Percentiles rank a stretch among this genome's conserved stretches.
These are phyloP conservation scores for Chlamydomonas schloesseri DNA, from an alignment of 139 green algal genomes.

Conservation along the genomic window DNA sequence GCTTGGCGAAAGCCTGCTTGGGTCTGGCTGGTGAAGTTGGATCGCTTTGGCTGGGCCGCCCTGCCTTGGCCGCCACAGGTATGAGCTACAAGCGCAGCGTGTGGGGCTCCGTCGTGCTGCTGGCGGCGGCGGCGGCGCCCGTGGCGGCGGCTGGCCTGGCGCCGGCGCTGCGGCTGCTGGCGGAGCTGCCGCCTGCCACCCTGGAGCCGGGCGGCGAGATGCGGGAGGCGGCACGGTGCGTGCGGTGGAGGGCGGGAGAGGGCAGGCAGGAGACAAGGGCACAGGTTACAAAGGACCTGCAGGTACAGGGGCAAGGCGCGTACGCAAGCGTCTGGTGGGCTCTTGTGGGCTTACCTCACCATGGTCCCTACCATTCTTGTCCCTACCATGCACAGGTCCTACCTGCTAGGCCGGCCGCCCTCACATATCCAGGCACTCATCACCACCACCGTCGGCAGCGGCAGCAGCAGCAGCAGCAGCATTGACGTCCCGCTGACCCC, in stretches of 20 bases:
- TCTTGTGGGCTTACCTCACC: not conserved
- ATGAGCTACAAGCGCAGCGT: constrained; percentile 24
- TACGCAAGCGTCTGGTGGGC: not conserved
- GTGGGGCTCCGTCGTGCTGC: not conserved
- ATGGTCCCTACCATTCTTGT: not conserved
- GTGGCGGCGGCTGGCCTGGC: no score
- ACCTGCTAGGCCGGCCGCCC: constrained; percentile 11
- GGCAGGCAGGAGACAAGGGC: no score
- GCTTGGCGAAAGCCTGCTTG: no score
- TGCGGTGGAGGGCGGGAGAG: not conserved
- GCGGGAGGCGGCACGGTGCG: constrained; percentile 2
- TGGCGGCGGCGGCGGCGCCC: not conserved
- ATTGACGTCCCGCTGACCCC: not conserved
- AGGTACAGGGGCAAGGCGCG: no score
- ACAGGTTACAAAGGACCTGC: no score
- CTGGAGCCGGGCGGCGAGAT: constrained; percentile 37
- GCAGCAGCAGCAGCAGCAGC: not conserved
- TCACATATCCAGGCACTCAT: not conserved
- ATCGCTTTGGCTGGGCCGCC: no score
- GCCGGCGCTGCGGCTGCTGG: constrained; percentile 26
- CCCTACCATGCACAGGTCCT: not conserved
- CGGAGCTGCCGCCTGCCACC: constrained; percentile 13
- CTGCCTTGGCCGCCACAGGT: no score
- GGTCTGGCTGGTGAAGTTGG: no score
- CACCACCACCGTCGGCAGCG: no score